Percentiles rank a stretch among this genome's conserved stretches.
Conservation (phyloP, 2,329 filamentous ascomycete species). For the Cladosporium colombiae region DNA sequence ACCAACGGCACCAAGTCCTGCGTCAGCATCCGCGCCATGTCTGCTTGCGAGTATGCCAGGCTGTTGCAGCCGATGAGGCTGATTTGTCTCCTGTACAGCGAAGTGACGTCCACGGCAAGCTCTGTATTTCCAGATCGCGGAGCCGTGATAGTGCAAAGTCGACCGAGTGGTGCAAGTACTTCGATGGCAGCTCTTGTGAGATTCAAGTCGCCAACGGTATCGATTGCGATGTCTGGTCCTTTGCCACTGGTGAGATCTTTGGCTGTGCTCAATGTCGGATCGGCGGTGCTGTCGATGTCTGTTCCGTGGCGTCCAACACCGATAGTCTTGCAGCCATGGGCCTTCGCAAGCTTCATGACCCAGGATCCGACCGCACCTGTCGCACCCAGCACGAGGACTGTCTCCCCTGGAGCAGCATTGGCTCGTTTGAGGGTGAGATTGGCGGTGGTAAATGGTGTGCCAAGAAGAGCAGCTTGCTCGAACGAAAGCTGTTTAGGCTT, state of each 20-base stretch:
- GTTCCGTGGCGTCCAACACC: constrained; percentile 28
- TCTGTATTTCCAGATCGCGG: constrained; percentile 22
- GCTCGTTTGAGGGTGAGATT: constrained; percentile 29
- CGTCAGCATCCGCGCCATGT: constrained; percentile 16
- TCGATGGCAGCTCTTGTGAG: constrained; percentile 32
- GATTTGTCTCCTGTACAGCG: constrained; percentile 20
- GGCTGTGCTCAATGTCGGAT: constrained; percentile 21
- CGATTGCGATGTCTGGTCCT: constrained; percentile 31
- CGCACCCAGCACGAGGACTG: constrained; percentile 35
- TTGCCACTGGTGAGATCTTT: constrained; percentile 23
- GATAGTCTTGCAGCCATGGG: constrained; percentile 33
- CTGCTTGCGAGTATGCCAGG: constrained; percentile 18
- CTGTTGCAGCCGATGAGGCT: constrained; percentile 20
- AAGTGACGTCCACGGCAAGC: constrained; percentile 11
- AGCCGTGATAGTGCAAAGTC: constrained; percentile 33
- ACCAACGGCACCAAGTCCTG: constrained; percentile 15
- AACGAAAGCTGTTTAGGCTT: constrained; percentile 29
- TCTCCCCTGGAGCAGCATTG: constrained; percentile 25
- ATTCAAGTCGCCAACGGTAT: constrained; percentile 34
- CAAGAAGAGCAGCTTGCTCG: constrained; percentile 34
- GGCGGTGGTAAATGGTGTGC: constrained; percentile 36
- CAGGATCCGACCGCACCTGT: constrained; percentile 35
- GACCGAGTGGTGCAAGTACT: constrained; percentile 29
- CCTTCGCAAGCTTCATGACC: constrained; percentile 29
- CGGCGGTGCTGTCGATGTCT: constrained; percentile 25